These are phyloP conservation scores for Penicillium sp. DNA, from an alignment of 2,329 filamentous ascomycete genomes.

Conservation along the genomic window DNA sequence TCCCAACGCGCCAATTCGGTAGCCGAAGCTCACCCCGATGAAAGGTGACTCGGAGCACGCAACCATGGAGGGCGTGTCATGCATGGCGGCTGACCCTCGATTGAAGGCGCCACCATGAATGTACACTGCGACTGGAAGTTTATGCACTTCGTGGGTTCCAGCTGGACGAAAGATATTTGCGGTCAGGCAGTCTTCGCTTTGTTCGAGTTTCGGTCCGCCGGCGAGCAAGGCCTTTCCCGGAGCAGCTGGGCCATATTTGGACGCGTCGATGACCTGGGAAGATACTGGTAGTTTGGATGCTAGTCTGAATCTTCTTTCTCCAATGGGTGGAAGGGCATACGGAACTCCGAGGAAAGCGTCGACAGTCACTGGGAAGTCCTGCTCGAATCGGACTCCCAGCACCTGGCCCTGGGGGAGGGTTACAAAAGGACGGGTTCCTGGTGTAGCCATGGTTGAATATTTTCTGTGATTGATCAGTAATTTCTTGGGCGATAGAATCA, in stretches of 20 bases:
- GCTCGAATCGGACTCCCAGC: constrained; percentile 28
- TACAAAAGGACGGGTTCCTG: constrained; percentile 10
- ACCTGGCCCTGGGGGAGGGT: constrained; percentile 33
- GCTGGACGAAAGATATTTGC: constrained; percentile 44
- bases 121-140: constrained; percentile 45
- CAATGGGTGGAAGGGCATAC: constrained; percentile 51
- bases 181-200: constrained; percentile 49
- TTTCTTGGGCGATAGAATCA: neutral
- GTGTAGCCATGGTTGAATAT: constrained; percentile 2
- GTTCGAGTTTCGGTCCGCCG: constrained; percentile 51
- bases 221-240: constrained; percentile 50
- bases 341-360: constrained; percentile 53
- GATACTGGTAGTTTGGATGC: constrained; percentile 32
- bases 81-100: constrained; percentile 37
- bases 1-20: constrained; percentile 57
- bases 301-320: constrained; percentile 49
- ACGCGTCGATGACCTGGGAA: constrained; percentile 36
- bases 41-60: constrained; percentile 52
- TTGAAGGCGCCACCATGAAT: constrained; percentile 46
- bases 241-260: constrained; percentile 36
- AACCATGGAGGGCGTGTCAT: constrained; percentile 64
- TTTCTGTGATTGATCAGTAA: neutral
- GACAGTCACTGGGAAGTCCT: constrained; percentile 27
- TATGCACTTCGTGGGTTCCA: constrained; percentile 14
- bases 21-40: constrained; percentile 49